Base-by-base conservation (phyloP, 768 basidiomycete genomes). In the Imleria badia region DNA sequence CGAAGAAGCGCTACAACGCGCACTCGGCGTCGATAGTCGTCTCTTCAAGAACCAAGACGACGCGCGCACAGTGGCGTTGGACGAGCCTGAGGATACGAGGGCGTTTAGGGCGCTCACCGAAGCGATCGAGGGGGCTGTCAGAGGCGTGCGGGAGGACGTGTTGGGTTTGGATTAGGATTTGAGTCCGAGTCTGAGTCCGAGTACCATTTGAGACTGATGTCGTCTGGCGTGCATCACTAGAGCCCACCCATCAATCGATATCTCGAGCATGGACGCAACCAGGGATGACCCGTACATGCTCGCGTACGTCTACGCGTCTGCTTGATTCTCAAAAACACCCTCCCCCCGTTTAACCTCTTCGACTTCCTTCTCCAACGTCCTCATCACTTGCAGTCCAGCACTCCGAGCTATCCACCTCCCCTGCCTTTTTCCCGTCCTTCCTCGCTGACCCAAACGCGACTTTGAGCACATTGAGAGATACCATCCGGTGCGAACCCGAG, bases 401-500 rank as follows among this genome's bases (percentile, higher is more conserved):
- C 39, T 78, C 76, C 54, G 81, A 83, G 14, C 70, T 65, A 7
- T 71, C 75, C 1, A 87, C 70, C 15, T 85, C 82, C 52, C 83
- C 87, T 3, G 77, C 71, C 13, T 73, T 77, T 72, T 80, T 81
- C 19, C 84, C 83, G 45, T 72, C 70, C 60, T 79, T 77, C 47
- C 87, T 69, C 15, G 81, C 82, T 20, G 64, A 75, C 62, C 98
- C 94, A 61, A 93, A 96, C 29, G 80, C 78, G 5, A 69, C 72
- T 70, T 92, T 89, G 46, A 86, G 78, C 7, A 80, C 81, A 60
- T 85, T 86, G 20, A 98, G 73, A 23, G 78, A 68, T 4, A 87
- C 76, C 91, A 96, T 94, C 7, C 70, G 75, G 1, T 91, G 82
- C 1, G 95, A 94, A 68, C 97, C 91, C 0, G 86, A 85, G 65